Evolutionary conservation across 306 rosid genomes (phyloP).

Genomic region (Begonia loranthoides): DNA sequence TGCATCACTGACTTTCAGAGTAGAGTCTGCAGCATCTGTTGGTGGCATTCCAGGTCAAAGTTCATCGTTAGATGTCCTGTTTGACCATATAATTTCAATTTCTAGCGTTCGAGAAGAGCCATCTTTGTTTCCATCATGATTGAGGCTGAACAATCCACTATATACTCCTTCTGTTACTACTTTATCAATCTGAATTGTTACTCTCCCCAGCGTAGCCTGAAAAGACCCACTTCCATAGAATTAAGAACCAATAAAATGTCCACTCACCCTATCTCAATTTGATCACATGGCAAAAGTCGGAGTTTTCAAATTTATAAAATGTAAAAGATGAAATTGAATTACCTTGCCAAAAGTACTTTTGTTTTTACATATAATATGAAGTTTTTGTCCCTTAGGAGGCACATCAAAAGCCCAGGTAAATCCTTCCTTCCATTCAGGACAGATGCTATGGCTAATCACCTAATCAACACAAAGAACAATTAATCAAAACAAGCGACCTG

Average conservation of each 20-base stretch:
- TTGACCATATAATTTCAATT: constrained; percentile 92
- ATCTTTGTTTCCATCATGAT: constrained; percentile 82
- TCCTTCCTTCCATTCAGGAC: constrained; percentile 99
- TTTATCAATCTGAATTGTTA: constrained; percentile 93
- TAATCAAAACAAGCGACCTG: background rate
- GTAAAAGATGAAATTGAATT: constrained; percentile 15
- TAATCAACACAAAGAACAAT: constrained; percentile 12
- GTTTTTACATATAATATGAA: constrained; percentile 91
- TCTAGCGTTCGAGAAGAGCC: constrained; percentile 85
- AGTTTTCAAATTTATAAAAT: no score
- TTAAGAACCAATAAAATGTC: background rate
- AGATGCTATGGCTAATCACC: constrained; percentile 78
- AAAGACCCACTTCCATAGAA: constrained; percentile 2
- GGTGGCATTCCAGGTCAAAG: constrained; percentile 16
- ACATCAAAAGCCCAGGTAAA: constrained; percentile 95
- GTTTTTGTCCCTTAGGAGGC: constrained; percentile 96
- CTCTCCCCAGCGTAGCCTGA: constrained; percentile 86
- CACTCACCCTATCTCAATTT: no score
- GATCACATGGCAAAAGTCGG: no score
- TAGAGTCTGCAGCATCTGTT: background rate
- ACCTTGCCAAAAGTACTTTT: constrained; percentile 98
- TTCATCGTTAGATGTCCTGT: constrained; percentile 55
- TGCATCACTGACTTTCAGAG: background rate
- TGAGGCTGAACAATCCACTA: constrained; percentile 90
- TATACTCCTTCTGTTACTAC: constrained; percentile 88